Evolutionary conservation across 495 filamentous ascomycete species (phyloP).

Genomic region (Lindgomyces ingoldianus): DNA sequence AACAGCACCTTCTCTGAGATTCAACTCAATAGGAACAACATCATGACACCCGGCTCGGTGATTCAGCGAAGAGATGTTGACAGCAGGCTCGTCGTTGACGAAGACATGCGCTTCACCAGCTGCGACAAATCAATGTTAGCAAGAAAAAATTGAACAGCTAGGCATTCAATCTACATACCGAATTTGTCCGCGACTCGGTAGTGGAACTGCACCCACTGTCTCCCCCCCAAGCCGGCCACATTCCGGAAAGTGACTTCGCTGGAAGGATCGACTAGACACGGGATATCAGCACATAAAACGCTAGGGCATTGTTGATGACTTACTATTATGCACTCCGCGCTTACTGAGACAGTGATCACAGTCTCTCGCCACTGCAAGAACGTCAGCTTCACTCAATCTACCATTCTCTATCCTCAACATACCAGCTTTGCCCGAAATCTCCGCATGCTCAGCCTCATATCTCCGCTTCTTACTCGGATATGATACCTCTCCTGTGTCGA

Average conservation of each 20-base stretch:
- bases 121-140: constrained; percentile 7
- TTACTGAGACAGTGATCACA: constrained; percentile 40
- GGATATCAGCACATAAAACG: constrained; percentile 8
- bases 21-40: constrained; percentile 45
- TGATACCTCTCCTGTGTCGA: constrained; percentile 47
- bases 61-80: constrained; percentile 49
- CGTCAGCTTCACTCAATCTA: constrained; percentile 1
- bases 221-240: constrained; percentile 46
- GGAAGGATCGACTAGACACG: constrained; percentile 17
- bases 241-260: constrained; percentile 47
- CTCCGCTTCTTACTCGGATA: constrained; percentile 38
- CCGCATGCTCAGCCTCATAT: constrained; percentile 44
- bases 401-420: background rate
- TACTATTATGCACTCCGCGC: constrained; percentile 33
- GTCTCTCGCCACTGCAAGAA: constrained; percentile 18
- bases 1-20: constrained; percentile 41
- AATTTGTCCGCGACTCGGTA: constrained; percentile 40
- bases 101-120: constrained; percentile 47
- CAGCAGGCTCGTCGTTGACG: constrained; percentile 45
- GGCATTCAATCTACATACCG: no score
- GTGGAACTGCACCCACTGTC: constrained; percentile 50
- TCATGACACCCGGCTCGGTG: constrained; percentile 48
- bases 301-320: constrained; percentile 20
- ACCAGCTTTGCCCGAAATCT: constrained; percentile 35
- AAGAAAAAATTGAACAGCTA: background rate